Base-by-base conservation (phyloP, 2,329 filamentous ascomycete species). In the Tothia fuscella region DNA sequence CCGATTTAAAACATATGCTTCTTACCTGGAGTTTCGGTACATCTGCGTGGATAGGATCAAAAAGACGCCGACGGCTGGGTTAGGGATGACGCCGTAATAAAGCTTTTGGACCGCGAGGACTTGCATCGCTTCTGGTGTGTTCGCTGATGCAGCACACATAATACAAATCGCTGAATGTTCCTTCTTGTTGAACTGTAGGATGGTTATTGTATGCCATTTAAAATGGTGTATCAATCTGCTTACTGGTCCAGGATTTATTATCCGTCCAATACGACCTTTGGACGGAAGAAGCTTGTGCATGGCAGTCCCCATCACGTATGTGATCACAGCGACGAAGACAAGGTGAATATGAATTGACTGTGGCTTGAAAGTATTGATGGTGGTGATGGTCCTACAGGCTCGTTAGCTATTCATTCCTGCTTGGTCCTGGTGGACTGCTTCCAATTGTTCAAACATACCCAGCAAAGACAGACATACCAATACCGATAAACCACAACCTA, bases 271-370 rank as follows among this genome's bases (percentile, higher is more conserved):
- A 7, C 47, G 29, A 12, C 57, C 59, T 34, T 50, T 52, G 9
- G 51, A 53, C 1, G 65, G 63, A 13, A 67, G 58, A 2, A 54
- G 43, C 6, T 48, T 37, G 3, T 59, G 55, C 58, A 66, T 56
- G 6, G 52, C 51, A 36, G 64, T 58, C 12, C 65, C 65, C 6
- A 64, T 46, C 6, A 65, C 50, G 43, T 67, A 69, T 24, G 56
- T 58, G n/a, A 69, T 57, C 14, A 70, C 60, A 2, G 60, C 58
- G 40, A 70, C 42, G 50, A 69, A 68, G 17, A 68, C 62, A 16
- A 58, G 51, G 2, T 62, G 64, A 9, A 70, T 61, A 21, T 49
- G 58, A 37, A 70, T 60, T 3, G 55, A 56, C 48, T 67, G 66
- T 2, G 66, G 66, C 49, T 68, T 68, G 56, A 69, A 69, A 31